A percentile compares a stretch with the other conserved stretches of the same genome.
Evolutionary conservation across 306 rosid genomes (phyloP).

Genomic region (Acacia crassicarpa): DNA sequence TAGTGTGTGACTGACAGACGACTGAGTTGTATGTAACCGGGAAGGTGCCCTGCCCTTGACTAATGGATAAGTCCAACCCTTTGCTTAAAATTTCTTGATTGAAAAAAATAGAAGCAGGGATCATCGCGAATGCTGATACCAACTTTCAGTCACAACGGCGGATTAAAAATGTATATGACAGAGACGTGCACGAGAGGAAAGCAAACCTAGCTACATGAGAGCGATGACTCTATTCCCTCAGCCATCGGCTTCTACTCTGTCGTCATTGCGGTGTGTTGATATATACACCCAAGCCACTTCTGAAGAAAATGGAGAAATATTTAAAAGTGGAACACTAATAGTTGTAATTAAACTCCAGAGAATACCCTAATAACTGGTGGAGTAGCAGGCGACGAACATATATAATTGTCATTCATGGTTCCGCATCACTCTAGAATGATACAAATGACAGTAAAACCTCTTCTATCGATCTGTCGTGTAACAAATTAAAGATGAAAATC

Average conservation of each 20-base stretch:
- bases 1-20: too few relatives aligned
- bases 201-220: not conserved
- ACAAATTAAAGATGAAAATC: not conserved
- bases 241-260: not conserved
- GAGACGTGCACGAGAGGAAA: not conserved
- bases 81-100: too few relatives aligned
- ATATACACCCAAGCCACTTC: constrained; percentile 43
- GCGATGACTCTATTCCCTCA: not conserved
- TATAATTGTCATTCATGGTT: constrained; percentile 3
- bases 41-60: too few relatives aligned
- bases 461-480: not conserved
- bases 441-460: not conserved
- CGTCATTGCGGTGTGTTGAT: not conserved
- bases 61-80: too few relatives aligned
- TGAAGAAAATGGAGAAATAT: not conserved
- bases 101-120: too few relatives aligned
- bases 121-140: too few relatives aligned
- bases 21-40: too few relatives aligned
- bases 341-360: not conserved
- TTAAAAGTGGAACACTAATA: not conserved
- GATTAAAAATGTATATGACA: not conserved
- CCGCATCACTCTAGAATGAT: not conserved
- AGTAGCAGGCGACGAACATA: not conserved
- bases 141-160: too few relatives aligned
- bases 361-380: not conserved